Evolutionary conservation across 768 basidiomycete genomes (phyloP).

Genomic region (Collybia nuda): DNA sequence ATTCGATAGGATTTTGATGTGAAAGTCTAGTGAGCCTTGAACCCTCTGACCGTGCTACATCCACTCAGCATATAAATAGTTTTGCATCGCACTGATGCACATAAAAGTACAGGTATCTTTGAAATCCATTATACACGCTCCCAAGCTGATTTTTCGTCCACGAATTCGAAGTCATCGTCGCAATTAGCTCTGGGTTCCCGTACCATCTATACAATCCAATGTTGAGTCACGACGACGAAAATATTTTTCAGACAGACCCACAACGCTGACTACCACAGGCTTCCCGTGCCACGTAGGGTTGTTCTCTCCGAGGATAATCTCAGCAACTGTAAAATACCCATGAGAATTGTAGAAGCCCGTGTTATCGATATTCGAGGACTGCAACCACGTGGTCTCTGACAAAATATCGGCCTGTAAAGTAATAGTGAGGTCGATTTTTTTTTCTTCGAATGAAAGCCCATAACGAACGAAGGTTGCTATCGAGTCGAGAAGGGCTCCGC

Average conservation of each 20-base stretch:
- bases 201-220: background rate
- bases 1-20: too few relatives aligned
- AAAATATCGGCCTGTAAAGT: slow-evolving; percentile 25
- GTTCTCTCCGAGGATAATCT: slow-evolving; percentile 23
- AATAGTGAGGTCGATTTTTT: background rate
- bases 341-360: slow-evolving; percentile 21
- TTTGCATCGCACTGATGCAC: too few relatives aligned
- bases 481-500: slow-evolving; percentile 25
- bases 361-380: slow-evolving; percentile 22
- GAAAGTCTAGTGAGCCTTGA: too few relatives aligned
- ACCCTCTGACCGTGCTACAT: too few relatives aligned
- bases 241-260: slow-evolving; percentile 10
- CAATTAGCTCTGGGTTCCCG: background rate
- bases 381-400: slow-evolving; percentile 24
- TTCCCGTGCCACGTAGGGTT: slow-evolving; percentile 27
- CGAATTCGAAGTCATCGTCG: background rate
- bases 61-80: too few relatives aligned
- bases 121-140: too few relatives aligned
- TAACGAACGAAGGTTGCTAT: slow-evolving; percentile 20
- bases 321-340: slow-evolving; percentile 21
- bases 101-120: too few relatives aligned
- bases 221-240: background rate
- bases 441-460: background rate
- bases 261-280: slow-evolving; percentile 26
- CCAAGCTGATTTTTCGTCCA: too few relatives aligned